Percentiles rank a stretch among this genome's conserved stretches.
phyloP scores from a whole-genome alignment of 2,329 filamentous ascomycete species.

The Penicillium polonicum region DNA sequence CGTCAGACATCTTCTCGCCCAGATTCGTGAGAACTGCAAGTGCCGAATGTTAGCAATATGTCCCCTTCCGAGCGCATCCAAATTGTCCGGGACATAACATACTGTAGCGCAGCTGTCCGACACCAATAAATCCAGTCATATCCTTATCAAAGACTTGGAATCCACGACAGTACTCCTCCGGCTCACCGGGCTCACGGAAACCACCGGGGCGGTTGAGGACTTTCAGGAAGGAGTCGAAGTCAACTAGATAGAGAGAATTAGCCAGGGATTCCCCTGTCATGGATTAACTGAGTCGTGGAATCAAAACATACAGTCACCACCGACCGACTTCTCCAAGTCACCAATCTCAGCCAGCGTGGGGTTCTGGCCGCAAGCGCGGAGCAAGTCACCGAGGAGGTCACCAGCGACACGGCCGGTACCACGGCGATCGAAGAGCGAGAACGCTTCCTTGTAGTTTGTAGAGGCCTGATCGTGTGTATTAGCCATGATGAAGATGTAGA shows the following conservation, averaged over 20 bases:
- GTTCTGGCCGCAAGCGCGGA: constrained; percentile 97
- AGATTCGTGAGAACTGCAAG: constrained; percentile 81
- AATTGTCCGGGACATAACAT: constrained; percentile 20
- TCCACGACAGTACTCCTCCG: constrained; percentile 95
- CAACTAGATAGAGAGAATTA: constrained; percentile 59
- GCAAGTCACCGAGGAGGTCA: constrained; percentile 85
- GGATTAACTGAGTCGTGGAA: neutral
- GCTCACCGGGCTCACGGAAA: constrained; percentile 96
- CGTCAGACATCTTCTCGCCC: constrained; percentile 98
- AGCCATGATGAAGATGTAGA: constrained; percentile 17
- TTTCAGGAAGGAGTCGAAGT: constrained; percentile 96
- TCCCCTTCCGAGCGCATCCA: neutral
- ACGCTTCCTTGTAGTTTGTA: constrained; percentile 99
- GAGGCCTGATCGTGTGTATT: constrained; percentile 56
- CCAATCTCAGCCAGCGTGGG: constrained; percentile 89
- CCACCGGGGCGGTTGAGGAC: constrained; percentile 95
- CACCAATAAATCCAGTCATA: constrained; percentile 95
- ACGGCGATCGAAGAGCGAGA: constrained; percentile 99
- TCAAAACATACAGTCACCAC: constrained; percentile 76
- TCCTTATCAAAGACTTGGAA: constrained; percentile 99
- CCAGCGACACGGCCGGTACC: constrained; percentile 88
- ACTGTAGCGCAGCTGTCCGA: constrained; percentile 93
- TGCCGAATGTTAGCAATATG: constrained; percentile 5
- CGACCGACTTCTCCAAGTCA: constrained; percentile 86
- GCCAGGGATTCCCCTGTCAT: neutral